Evolutionary conservation across 139 green algal genomes (phyloP), one percentile per base, ranked within the genome.

Genomic region (Coelastrella sp.): DNA sequence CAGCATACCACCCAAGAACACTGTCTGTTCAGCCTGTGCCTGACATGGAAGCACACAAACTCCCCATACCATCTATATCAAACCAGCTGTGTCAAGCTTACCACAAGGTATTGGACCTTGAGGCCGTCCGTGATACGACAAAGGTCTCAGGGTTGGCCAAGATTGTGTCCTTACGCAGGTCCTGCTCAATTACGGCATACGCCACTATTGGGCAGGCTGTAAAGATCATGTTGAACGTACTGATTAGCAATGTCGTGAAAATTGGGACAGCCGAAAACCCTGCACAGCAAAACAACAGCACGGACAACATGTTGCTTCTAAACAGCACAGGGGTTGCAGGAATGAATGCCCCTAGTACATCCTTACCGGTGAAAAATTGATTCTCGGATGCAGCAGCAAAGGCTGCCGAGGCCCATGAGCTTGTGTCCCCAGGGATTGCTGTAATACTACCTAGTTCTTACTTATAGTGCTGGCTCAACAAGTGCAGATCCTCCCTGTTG

Each of bases 121-220:
- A 82, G 4, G 64, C 74, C 0, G 58, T 80, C 88, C 95, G 95
- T 23, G 94, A 95, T 56, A 93, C 90, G 7, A 20, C n/a, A 91
- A 96, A 97, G 61, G 96, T 88, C 32, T 89, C 23, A 0, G 94
- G 94, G 61, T 93, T 86, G 32, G 73, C 59, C 61, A 95, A 80
- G 7, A 96, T 84, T 3, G 89, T 95, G 0, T 85, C 65, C 32
- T 84, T 77, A 23, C 73, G 74, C 32, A 95, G 47, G 71, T 96
- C 93, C 85, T 96, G 91, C 90, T 99, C 97, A 83, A 98, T 85
- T 57, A 99, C 90, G 5, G 96, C 94, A 65, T 97, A 97, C 8
- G 95, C 94, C 59, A 99, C 94, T 87, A 97, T 98, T 76, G 97
- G 96, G 8, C 98, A 88, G 13, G 95, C 95, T 65, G 97, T 98